Evolutionary conservation across 352 stramenopile species (phyloP).

Genomic region (Globisporangium carolinianum): DNA sequence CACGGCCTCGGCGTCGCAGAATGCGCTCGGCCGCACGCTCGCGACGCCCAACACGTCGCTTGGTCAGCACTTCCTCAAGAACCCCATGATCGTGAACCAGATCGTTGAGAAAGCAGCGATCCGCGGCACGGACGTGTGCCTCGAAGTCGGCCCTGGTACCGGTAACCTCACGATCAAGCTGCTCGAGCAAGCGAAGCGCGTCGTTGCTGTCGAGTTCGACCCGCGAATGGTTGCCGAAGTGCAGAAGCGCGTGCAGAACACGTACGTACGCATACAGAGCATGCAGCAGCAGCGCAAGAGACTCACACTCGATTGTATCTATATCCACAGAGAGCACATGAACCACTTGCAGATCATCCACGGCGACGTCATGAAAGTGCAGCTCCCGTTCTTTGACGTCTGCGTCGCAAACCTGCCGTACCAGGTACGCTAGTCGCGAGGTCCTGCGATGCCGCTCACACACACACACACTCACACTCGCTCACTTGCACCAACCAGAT

Average conservation of each 20-base stretch:
- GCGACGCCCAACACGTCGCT: constrained; percentile 95
- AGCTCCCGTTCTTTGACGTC: constrained; percentile 99
- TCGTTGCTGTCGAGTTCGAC: constrained; percentile 99
- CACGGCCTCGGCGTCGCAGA: constrained; percentile 66
- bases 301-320: background rate
- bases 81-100: constrained; percentile 93
- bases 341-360: constrained; percentile 98
- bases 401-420: constrained; percentile 99
- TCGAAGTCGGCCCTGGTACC: constrained; percentile 96
- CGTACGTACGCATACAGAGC: constrained; percentile 29
- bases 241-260: constrained; percentile 97
- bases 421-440: constrained; percentile 43
- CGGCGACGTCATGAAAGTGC: constrained; percentile 98
- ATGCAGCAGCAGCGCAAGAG: too few relatives aligned
- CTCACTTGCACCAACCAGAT: constrained; percentile 58
- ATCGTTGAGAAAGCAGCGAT: constrained; percentile 97
- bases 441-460: background rate
- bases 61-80: constrained; percentile 99
- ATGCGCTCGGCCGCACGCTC: constrained; percentile 85
- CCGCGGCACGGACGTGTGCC: constrained; percentile 92
- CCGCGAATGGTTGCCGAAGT: constrained; percentile 99
- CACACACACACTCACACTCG: background rate
- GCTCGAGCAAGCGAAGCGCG: constrained; percentile 94
- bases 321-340: constrained; percentile 59
- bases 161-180: constrained; percentile 99